Evolutionary conservation across 352 stramenopile genomes (phyloP), one percentile per base, ranked within the genome.

Genomic region (Phytophthora kernoviae): DNA sequence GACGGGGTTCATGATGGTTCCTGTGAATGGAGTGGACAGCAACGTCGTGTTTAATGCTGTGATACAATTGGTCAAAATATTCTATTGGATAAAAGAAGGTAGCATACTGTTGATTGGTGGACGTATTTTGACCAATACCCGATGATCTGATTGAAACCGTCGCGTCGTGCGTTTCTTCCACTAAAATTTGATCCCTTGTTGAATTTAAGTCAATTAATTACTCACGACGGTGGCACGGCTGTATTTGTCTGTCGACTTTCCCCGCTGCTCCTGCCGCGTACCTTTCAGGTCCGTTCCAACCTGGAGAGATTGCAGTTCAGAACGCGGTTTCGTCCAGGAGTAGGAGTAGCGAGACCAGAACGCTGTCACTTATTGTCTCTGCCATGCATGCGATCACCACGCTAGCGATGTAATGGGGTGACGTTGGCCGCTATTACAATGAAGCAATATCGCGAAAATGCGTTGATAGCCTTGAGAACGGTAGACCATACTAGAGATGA

Each of bases 1-100:
- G 50, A 66, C 62, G 11, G 47, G 40, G 58, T 70, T 87, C 81
- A 89, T 88, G 46, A 21, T 64, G 37, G 1, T 50, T 40, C 6
- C 7, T 33, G n/a, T 36, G 32, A 12, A 32, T 21, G 43, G 48
- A 40, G 36, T 39, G 41, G 41, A n/a, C 20, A 18, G 5, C 39
- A 24, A 49, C 62, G 63, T 43, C 63, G 37, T 43, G 37, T 43
- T 43, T 8, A 2, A 21, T 11, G 4, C 10, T 20, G 3, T 4
- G 37, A 11, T 17, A 8, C 37, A 20, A 18, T 17, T 39, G 33
- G 33, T 39, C 9, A 30, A 30, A 30, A 6, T 6, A 30, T 30
- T n/a, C n/a, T n/a, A n/a, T n/a, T n/a, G n/a, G n/a, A n/a, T n/a
- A n/a, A n/a, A n/a, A n/a, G n/a, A n/a, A n/a, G n/a, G n/a, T n/a